phyloP scores from a whole-genome alignment of 176 grass and related monocot genomes.

The Poa pratensis region DNA sequence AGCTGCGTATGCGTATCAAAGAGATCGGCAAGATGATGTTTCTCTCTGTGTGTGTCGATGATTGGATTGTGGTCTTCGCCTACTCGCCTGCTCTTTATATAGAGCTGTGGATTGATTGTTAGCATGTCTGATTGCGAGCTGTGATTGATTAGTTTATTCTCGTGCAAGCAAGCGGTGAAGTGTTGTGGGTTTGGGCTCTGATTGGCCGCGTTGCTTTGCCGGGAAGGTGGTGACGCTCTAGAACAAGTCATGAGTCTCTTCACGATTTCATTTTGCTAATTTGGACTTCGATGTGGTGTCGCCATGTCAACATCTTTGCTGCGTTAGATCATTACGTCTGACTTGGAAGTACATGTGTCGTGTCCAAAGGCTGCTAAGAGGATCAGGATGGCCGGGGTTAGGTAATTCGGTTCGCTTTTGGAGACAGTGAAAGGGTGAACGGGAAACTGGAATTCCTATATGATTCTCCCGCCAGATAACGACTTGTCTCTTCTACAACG shows the following conservation, averaged over 20 bases:
- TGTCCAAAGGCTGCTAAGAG: constrained; percentile 11
- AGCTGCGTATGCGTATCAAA: not conserved
- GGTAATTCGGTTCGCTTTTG: not conserved
- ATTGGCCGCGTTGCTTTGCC: constrained; percentile 31
- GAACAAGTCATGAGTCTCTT: not conserved
- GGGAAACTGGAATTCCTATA: not conserved
- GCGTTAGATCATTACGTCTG: not conserved
- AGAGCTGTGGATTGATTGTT: constrained; percentile 2
- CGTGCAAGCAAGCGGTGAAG: constrained; percentile 49
- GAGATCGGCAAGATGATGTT: not conserved
- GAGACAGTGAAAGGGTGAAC: not conserved
- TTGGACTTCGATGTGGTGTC: too few relatives aligned
- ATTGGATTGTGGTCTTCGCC: not conserved
- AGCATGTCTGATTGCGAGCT: constrained; percentile 8
- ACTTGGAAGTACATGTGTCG: not conserved
- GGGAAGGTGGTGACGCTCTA: not conserved
- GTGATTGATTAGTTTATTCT: not conserved
- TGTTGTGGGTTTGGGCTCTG: not conserved
- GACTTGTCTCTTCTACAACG: not conserved
- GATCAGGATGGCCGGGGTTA: constrained; percentile 20
- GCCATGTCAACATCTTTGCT: too few relatives aligned
- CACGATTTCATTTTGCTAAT: constrained; percentile 17
- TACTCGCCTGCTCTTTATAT: constrained; percentile 40
- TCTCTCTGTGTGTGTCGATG: not conserved
- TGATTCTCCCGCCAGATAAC: not conserved